Percentiles rank a stretch among this genome's conserved stretches.
Conservation (phyloP, 805 yeast genomes). For the Lipomyces oligophaga region DNA sequence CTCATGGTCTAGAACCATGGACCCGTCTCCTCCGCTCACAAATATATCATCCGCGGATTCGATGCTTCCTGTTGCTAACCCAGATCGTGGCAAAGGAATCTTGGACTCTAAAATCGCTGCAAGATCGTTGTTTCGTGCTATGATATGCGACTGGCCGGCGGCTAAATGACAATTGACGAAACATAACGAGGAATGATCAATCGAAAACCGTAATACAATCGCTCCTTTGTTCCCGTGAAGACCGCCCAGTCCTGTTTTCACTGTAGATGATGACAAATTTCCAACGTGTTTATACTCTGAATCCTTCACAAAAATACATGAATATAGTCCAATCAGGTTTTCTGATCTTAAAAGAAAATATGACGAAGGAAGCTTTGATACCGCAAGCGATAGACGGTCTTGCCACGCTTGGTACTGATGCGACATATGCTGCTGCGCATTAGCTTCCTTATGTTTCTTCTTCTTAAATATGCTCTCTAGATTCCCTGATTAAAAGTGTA, state of each 20-base stretch:
- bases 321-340: conserved; percentile 80
- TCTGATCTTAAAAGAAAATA: conserved; percentile 65
- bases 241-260: conserved; percentile 93
- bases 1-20: conserved; percentile 70
- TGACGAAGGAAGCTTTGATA: conserved; percentile 31
- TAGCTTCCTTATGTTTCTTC: conserved; percentile 46
- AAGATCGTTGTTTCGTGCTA: conserved; percentile 83
- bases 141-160: conserved; percentile 79
- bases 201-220: conserved; percentile 61
- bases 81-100: conserved; percentile 42
- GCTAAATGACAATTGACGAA: conserved; percentile 86
- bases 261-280: conserved; percentile 65
- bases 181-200: conserved; percentile 67
- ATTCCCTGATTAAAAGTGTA: too few species aligned
- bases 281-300: conserved; percentile 50
- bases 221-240: conserved; percentile 76
- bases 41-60: conserved; percentile 25
- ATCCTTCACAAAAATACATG: conserved; percentile 63
- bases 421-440: conserved; percentile 34
- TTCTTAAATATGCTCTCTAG: conserved; percentile 48
- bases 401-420: conserved; percentile 40
- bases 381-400: conserved; percentile 30
- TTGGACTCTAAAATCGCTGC: conserved; percentile 56
- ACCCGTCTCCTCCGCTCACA: conserved; percentile 42
- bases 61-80: conserved; percentile 4